phyloP scores from a whole-genome alignment of 768 basidiomycete species.

The Rhodotorula kratochvilovae region DNA sequence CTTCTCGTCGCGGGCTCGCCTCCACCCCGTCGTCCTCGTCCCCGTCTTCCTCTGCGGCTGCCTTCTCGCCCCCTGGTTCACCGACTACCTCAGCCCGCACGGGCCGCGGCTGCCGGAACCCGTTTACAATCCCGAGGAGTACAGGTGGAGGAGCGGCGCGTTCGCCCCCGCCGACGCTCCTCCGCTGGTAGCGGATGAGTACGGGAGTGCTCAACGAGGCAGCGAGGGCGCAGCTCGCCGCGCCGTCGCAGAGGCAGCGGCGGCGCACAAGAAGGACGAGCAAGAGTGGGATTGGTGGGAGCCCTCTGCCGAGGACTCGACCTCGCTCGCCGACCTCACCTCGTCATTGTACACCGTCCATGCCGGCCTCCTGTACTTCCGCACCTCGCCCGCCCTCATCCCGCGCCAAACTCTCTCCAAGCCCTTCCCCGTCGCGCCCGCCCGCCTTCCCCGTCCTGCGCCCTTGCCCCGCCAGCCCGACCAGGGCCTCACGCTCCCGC shows the following conservation, averaged over 20 bases:
- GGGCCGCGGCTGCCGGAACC: constrained; percentile 5
- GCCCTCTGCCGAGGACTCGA: not conserved
- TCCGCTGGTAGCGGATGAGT: constrained; percentile 5
- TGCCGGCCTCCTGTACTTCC: constrained; percentile 24
- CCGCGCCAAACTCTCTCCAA: not conserved
- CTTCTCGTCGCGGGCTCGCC: constrained; percentile 17
- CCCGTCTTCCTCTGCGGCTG: constrained; percentile 38
- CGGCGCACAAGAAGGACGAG: not conserved
- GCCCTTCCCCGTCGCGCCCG: constrained; percentile 13
- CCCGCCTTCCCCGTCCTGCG: not conserved
- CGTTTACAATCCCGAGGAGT: constrained; percentile 16
- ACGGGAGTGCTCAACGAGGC: not conserved
- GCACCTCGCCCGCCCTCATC: not conserved
- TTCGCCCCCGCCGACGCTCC: constrained; percentile 24
- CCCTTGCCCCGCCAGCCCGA: not conserved
- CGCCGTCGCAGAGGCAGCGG: not conserved
- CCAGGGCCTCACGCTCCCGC: not conserved
- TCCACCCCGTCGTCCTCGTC: constrained; percentile 36
- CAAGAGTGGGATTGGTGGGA: constrained; percentile 32
- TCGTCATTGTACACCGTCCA: constrained; percentile 11
- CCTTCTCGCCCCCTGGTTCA: constrained; percentile 11
- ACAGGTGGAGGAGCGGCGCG: not conserved
- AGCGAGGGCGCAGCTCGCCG: not conserved
- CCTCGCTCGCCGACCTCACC: constrained; percentile 6
- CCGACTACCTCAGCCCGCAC: not conserved